Percentiles rank a stretch among this genome's conserved stretches.
Conservation (phyloP, 768 basidiomycete genomes). For the Piloderma croceum region DNA sequence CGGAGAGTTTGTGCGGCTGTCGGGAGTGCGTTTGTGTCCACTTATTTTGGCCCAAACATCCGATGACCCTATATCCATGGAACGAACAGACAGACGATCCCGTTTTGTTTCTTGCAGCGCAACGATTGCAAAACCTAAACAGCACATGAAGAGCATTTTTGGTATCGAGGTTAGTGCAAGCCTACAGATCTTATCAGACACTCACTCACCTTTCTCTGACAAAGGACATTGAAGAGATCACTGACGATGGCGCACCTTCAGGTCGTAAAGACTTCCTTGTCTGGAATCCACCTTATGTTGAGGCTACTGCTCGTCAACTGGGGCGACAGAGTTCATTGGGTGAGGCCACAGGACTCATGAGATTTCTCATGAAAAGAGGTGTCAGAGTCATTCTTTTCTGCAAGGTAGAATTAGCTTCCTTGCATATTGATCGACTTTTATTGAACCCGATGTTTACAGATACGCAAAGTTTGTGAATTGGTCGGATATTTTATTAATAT, state of each 20-base stretch:
- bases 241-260: constrained; percentile 77
- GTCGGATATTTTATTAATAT: constrained; percentile 32
- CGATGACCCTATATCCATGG: background rate
- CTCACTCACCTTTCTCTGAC: too few species aligned
- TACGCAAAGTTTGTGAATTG: constrained; percentile 76
- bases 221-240: constrained; percentile 60
- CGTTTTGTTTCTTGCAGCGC: constrained; percentile 85
- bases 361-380: constrained; percentile 76
- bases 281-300: constrained; percentile 65
- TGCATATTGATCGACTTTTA: too few species aligned
- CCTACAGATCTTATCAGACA: background rate
- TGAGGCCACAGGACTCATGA: constrained; percentile 70
- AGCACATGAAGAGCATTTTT: constrained; percentile 75
- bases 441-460: constrained; percentile 36
- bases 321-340: constrained; percentile 54
- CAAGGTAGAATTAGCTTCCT: constrained; percentile 43
- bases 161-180: constrained; percentile 48
- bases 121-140: constrained; percentile 69
- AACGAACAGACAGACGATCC: constrained; percentile 41
- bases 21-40: constrained; percentile 50
- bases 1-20: constrained; percentile 70
- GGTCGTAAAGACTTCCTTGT: constrained; percentile 76
- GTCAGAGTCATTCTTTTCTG: constrained; percentile 85
- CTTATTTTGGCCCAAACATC: background rate
- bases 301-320: constrained; percentile 45